These are phyloP conservation scores for Coffea humblotiana DNA, from an alignment of 305 asterid genomes.

Conservation along the genomic window DNA sequence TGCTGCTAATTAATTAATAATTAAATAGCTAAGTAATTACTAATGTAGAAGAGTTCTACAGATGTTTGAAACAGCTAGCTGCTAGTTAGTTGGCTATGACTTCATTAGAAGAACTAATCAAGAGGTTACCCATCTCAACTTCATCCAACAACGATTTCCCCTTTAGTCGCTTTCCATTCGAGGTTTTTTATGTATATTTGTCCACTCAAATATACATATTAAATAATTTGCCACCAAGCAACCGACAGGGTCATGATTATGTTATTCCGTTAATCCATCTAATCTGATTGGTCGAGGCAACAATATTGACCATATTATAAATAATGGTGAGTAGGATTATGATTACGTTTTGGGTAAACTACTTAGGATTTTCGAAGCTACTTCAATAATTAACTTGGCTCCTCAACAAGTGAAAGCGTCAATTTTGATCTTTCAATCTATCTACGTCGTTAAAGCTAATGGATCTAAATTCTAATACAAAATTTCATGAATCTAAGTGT, in stretches of 20 bases:
- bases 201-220: not conserved
- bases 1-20: no score
- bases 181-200: not conserved
- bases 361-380: no score
- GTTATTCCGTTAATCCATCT: not conserved
- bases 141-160: not conserved
- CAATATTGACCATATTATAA: not conserved
- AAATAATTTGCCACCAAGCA: not conserved
- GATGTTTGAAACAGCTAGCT: no score
- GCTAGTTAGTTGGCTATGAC: not conserved
- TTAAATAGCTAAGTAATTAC: no score
- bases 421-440: no score
- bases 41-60: no score
- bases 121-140: not conserved
- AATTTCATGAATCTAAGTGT: no score
- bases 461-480: no score
- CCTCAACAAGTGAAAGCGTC: no score
- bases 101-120: not conserved
- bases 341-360: not conserved
- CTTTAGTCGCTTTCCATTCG: not conserved
- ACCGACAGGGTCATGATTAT: not conserved
- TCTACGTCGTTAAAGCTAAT: no score
- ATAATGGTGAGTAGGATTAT: no score
- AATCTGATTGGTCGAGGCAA: conserved; percentile 12
- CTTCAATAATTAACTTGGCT: no score